Evolutionary conservation across 2,329 filamentous ascomycete species (phyloP).

Genomic region (Xylaria sp.): DNA sequence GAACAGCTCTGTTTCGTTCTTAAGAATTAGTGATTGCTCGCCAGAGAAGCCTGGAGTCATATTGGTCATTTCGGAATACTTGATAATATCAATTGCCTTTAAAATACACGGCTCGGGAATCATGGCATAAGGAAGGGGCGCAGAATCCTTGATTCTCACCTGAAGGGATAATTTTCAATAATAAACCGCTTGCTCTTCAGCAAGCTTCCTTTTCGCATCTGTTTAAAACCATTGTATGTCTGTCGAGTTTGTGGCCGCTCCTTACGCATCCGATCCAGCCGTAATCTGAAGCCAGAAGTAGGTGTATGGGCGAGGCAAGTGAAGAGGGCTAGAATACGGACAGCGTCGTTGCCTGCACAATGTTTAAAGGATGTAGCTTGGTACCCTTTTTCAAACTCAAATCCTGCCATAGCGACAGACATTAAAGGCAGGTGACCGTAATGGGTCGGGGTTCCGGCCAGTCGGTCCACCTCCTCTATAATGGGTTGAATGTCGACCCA

Average conservation of each 20-base stretch:
- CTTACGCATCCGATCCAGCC: neutral
- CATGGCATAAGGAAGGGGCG: neutral
- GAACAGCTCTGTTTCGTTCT: neutral
- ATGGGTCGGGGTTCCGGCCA: neutral
- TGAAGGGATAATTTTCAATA: constrained; percentile 7
- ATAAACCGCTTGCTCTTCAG: constrained; percentile 10
- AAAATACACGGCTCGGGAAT: neutral
- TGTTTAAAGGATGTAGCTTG: constrained; percentile 7
- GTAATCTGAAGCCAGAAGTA: constrained; percentile 4
- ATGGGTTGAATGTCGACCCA: no score
- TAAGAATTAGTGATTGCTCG: neutral
- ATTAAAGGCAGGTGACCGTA: constrained; percentile 2
- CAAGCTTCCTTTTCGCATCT: constrained; percentile 9
- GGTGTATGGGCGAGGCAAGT: constrained; percentile 18
- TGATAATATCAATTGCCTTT: neutral
- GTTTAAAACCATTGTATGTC: neutral
- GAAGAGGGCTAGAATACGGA: constrained; percentile 20
- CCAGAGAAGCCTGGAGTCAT: neutral
- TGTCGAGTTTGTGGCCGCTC: neutral
- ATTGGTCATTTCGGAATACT: neutral
- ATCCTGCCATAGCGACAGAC: constrained; percentile 2
- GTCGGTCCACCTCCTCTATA: no score
- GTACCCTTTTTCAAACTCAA: neutral
- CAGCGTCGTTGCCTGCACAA: constrained; percentile 13
- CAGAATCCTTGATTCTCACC: constrained; percentile 6